Evolutionary conservation across 2,329 filamentous ascomycete species (phyloP).

Genomic region (Cordyceps javanica): DNA sequence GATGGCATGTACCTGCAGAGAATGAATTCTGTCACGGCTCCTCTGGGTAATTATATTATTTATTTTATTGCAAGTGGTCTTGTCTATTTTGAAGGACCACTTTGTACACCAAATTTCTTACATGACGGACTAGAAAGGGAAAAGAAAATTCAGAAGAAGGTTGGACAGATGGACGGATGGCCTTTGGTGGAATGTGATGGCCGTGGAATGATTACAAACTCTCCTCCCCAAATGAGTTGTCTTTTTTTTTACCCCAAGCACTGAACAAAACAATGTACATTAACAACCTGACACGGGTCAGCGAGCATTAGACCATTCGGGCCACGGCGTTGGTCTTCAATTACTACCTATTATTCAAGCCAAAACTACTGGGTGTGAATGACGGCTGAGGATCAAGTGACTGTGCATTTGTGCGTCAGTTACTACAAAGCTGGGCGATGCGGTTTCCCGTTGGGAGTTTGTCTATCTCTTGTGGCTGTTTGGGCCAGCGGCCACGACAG

Average conservation of each 20-base stretch:
- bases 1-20: neutral
- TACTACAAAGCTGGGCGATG: too few relatives aligned
- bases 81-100: neutral
- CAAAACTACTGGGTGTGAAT: constrained; percentile 12
- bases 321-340: constrained; percentile 28
- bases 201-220: constrained; percentile 35
- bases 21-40: neutral
- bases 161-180: neutral
- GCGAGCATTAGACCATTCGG: constrained; percentile 41
- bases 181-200: neutral
- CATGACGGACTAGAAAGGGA: neutral
- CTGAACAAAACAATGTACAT: constrained; percentile 42
- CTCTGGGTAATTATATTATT: neutral
- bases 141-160: neutral
- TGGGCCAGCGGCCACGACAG: too few relatives aligned
- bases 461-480: neutral
- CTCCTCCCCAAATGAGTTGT: constrained; percentile 37
- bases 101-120: constrained; percentile 7
- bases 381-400: neutral
- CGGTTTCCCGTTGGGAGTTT: too few relatives aligned
- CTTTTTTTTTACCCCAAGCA: constrained; percentile 21
- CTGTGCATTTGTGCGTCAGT: neutral
- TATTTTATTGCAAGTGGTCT: neutral
- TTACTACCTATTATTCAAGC: constrained; percentile 15
- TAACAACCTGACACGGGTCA: constrained; percentile 38